Evolutionary conservation across 139 green algal species (phyloP).

Genomic region (Astrephomene gubernaculifera): DNA sequence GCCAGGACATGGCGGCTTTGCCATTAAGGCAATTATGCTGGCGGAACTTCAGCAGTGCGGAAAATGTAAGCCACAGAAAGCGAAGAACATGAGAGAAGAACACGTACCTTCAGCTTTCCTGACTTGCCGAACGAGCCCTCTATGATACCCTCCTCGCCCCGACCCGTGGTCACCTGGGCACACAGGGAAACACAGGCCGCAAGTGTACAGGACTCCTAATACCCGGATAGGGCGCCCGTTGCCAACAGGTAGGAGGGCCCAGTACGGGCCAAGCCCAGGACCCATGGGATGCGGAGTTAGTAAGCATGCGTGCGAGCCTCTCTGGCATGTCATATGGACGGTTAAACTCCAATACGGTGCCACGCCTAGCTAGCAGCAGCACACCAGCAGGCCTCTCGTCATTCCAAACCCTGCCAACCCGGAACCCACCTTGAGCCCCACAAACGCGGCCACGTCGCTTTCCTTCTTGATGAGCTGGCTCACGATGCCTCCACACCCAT

Average conservation of each 20-base stretch:
- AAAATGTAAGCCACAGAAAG: neutral
- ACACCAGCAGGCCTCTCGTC: too few relatives aligned
- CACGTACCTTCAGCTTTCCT: constrained; percentile 88
- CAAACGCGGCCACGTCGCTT: constrained; percentile 87
- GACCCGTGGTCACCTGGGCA: constrained; percentile 60
- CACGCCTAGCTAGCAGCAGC: neutral
- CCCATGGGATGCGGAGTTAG: neutral
- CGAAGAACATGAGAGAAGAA: neutral
- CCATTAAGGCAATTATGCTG: neutral
- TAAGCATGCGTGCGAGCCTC: neutral
- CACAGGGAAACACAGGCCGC: too few relatives aligned
- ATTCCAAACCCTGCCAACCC: too few relatives aligned
- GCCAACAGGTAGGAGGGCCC: neutral
- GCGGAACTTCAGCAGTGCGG: neutral
- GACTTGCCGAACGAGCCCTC: constrained; percentile 86
- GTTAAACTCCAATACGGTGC: neutral
- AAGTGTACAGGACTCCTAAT: too few relatives aligned
- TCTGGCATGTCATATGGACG: neutral
- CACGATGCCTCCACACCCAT: constrained; percentile 81
- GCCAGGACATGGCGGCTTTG: too few relatives aligned
- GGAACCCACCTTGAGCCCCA: constrained; percentile 69
- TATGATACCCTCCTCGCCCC: constrained; percentile 73
- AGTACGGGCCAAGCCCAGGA: neutral
- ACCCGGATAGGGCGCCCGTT: too few relatives aligned
- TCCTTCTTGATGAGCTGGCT: constrained; percentile 96